Evolutionary conservation across 2,329 filamentous ascomycete genomes (phyloP).

Genomic region (Nothophaeocryptopus gaeumannii): DNA sequence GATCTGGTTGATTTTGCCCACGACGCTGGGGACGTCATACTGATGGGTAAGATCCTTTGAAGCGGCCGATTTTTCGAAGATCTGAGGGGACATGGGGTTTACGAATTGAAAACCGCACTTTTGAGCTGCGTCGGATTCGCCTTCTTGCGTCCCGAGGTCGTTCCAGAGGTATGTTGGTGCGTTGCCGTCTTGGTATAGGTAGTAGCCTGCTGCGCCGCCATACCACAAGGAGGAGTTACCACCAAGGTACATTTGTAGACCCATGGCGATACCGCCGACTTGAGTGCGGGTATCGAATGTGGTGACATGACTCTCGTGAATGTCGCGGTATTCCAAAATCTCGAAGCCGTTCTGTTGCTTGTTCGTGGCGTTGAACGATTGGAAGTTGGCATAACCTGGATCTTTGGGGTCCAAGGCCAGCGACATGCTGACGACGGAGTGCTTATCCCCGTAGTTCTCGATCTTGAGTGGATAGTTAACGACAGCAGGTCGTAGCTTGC

Average conservation of each 20-base stretch:
- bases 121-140: background rate
- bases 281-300: conserved; percentile 9
- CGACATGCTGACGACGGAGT: conserved; percentile 14
- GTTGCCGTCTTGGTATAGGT: conserved; percentile 14
- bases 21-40: conserved; percentile 9
- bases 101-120: conserved; percentile 20
- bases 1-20: conserved; percentile 23
- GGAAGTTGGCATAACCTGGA: conserved; percentile 13
- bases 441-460: conserved; percentile 11
- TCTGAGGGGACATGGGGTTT: conserved; percentile 13
- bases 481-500: conserved; percentile 23
- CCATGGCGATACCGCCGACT: conserved; percentile 17
- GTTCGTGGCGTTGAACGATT: conserved; percentile 5
- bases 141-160: conserved; percentile 9
- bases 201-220: conserved; percentile 7
- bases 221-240: conserved; percentile 16
- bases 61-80: conserved; percentile 4
- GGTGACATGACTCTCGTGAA: conserved; percentile 8
- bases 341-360: conserved; percentile 19
- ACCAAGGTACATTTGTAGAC: conserved; percentile 17
- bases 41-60: conserved; percentile 6
- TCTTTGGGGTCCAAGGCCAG: conserved; percentile 6
- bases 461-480: conserved; percentile 24
- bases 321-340: conserved; percentile 15
- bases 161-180: conserved; percentile 18